Conservation (phyloP, 2,329 filamentous ascomycete genomes). For the Hirsutella rhossiliensis region DNA sequence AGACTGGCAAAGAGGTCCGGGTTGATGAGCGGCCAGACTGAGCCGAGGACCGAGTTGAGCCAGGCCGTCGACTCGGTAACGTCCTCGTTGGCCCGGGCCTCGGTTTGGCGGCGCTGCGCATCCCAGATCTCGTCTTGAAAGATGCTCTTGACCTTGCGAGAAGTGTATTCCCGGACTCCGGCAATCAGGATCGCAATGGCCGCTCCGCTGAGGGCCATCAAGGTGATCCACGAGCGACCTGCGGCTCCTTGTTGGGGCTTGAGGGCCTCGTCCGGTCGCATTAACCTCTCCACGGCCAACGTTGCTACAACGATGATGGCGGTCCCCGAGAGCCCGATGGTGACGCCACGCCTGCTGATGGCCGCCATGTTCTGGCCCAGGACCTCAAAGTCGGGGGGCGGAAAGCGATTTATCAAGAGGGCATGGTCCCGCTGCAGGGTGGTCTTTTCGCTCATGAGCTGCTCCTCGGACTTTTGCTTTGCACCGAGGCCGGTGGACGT, state of each 20-base stretch:
- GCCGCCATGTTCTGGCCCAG: conserved; percentile 20
- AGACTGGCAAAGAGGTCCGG: conserved; percentile 60
- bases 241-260: not conserved
- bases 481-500: conserved; percentile 25
- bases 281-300: conserved; percentile 7
- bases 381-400: conserved; percentile 33
- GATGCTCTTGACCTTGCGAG: conserved; percentile 46
- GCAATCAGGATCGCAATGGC: conserved; percentile 24
- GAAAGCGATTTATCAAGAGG: conserved; percentile 31
- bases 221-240: conserved; percentile 12
- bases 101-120: conserved; percentile 41
- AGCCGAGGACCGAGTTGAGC: conserved; percentile 56
- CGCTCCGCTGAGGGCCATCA: conserved; percentile 14
- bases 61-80: conserved; percentile 56
- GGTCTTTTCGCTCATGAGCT: conserved; percentile 22
- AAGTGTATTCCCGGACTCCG: conserved; percentile 45
- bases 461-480: conserved; percentile 25
- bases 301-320: conserved; percentile 17
- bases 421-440: conserved; percentile 25
- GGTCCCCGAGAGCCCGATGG: conserved; percentile 23
- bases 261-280: not conserved
- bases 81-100: conserved; percentile 25
- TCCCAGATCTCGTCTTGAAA: conserved; percentile 63
- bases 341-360: conserved; percentile 20
- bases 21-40: conserved; percentile 65